A percentile compares a stretch with the other conserved stretches of the same genome.
Conservation (phyloP, 2,329 filamentous ascomycete genomes). For the Colletotrichum tofieldiae region DNA sequence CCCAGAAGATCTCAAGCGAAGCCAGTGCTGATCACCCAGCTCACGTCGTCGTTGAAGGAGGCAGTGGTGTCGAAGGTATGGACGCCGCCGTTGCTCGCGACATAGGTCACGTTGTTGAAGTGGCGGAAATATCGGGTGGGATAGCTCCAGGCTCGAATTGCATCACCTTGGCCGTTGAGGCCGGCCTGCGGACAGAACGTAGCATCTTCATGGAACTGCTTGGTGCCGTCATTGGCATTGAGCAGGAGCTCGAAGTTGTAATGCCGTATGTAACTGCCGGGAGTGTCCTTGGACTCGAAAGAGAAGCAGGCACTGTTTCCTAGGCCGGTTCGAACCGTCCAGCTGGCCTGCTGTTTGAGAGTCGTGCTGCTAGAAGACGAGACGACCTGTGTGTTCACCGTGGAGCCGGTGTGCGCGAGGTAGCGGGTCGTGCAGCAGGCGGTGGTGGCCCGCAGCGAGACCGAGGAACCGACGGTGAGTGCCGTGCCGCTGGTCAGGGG, state of each 20-base stretch:
- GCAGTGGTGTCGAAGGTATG: conserved; percentile 65
- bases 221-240: conserved; percentile 66
- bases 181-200: conserved; percentile 73
- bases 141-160: conserved; percentile 72
- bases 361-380: conserved; percentile 63
- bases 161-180: conserved; percentile 65
- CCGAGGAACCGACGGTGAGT: conserved; percentile 63
- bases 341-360: conserved; percentile 68
- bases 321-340: conserved; percentile 69
- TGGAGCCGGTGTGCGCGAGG: conserved; percentile 66
- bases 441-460: conserved; percentile 71
- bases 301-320: conserved; percentile 71
- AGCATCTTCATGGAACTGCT: conserved; percentile 73
- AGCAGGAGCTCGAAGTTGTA: conserved; percentile 66
- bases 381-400: conserved; percentile 70
- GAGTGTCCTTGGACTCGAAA: conserved; percentile 72
- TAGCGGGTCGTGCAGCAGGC: conserved; percentile 68
- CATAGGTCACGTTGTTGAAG: conserved; percentile 63
- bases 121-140: conserved; percentile 73
- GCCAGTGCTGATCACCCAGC: conserved; percentile 61
- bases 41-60: conserved; percentile 70
- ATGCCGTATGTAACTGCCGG: conserved; percentile 74
- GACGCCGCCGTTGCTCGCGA: conserved; percentile 70
- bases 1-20: conserved; percentile 56
- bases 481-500: conserved; percentile 64